A percentile compares a stretch with the other conserved stretches of the same genome.
phyloP scores from a whole-genome alignment of 2,329 filamentous ascomycete species.

The Leptographium lundbergii region DNA sequence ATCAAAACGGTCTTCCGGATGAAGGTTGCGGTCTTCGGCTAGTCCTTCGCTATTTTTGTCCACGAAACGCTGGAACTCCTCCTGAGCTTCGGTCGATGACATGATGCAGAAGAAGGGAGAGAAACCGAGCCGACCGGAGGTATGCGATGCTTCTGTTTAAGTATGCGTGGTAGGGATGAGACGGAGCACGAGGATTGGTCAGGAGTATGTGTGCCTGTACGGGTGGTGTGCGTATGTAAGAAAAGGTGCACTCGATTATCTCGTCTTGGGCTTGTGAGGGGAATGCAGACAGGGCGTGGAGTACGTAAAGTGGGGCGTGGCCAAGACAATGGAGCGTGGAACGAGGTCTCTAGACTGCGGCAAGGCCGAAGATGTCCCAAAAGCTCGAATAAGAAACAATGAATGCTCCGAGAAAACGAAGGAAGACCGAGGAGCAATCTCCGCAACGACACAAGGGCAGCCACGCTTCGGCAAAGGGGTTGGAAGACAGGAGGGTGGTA shows the following conservation, averaged over 20 bases:
- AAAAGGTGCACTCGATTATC: neutral
- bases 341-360: neutral
- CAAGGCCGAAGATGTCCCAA: neutral
- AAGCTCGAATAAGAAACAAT: neutral
- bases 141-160: neutral
- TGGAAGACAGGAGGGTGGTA: neutral
- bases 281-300: neutral
- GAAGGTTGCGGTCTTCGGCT: slow-evolving; percentile 26
- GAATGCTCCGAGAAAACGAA: neutral
- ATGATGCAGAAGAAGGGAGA: slow-evolving; percentile 25
- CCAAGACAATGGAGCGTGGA: neutral
- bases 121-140: neutral
- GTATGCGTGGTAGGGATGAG: no score
- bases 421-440: neutral
- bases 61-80: slow-evolving; percentile 54
- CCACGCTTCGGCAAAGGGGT: neutral
- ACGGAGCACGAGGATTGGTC: neutral
- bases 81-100: slow-evolving; percentile 41
- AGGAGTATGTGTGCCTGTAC: neutral
- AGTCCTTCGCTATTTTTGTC: slow-evolving; percentile 37
- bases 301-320: neutral
- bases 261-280: neutral
- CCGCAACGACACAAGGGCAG: neutral
- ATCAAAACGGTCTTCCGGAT: slow-evolving; percentile 47
- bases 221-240: neutral